A percentile compares a stretch with the other conserved stretches of the same genome.
These are phyloP conservation scores for Candida easanensis DNA, from an alignment of 805 yeast genomes.

Conservation along the genomic window DNA sequence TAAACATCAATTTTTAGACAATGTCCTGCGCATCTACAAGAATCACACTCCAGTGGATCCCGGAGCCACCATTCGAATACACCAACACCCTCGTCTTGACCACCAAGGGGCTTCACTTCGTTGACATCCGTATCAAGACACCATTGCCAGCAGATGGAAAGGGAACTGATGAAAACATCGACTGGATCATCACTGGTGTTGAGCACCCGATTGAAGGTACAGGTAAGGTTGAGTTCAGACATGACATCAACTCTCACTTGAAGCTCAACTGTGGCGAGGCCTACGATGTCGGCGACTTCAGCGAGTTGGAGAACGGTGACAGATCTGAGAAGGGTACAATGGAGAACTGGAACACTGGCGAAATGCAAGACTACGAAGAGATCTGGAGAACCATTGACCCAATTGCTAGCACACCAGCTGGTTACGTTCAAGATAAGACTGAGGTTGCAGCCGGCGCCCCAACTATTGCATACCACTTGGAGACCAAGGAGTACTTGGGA, in stretches of 20 bases:
- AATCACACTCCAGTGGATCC: conserved; percentile 52
- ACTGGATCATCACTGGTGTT: conserved; percentile 33
- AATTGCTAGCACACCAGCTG: conserved; percentile 30
- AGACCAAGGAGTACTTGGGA: conserved; percentile 34
- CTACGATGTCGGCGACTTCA: conserved; percentile 40
- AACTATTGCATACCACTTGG: conserved; percentile 34
- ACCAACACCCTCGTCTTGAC: conserved; percentile 49
- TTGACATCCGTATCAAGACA: conserved; percentile 40
- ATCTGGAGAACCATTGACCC: conserved; percentile 53
- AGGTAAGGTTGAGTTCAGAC: conserved; percentile 22
- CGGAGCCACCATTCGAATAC: conserved; percentile 37
- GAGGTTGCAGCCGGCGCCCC: conserved; percentile 7
- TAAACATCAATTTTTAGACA: not conserved
- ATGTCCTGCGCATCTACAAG: conserved; percentile 39
- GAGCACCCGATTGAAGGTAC: conserved; percentile 26
- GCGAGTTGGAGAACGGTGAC: conserved; percentile 36
- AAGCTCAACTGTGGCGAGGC: conserved; percentile 23
- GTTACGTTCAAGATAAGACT: conserved; percentile 31
- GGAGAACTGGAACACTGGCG: conserved; percentile 44
- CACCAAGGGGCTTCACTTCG: conserved; percentile 42
- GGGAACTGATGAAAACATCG: conserved; percentile 14
- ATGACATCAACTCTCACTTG: conserved; percentile 25
- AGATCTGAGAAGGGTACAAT: conserved; percentile 51
- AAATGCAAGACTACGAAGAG: conserved; percentile 44
- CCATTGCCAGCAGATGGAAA: conserved; percentile 10